These are phyloP conservation scores for Pseudevernia furfuracea DNA, from an alignment of 495 filamentous ascomycete species.

Conservation along the genomic window DNA sequence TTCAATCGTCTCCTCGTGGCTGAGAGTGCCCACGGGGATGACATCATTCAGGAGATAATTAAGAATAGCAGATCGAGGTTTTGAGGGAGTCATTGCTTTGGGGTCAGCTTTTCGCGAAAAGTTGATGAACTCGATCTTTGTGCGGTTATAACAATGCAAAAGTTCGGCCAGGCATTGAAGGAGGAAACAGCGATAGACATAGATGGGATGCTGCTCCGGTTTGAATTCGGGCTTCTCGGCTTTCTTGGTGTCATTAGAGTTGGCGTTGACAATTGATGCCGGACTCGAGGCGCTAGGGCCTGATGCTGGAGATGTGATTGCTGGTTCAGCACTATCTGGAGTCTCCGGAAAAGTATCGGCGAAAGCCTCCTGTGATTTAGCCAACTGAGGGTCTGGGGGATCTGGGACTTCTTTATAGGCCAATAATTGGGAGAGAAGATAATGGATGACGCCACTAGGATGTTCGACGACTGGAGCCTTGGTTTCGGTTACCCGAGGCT, in stretches of 20 bases:
- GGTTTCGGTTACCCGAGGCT: slow-evolving; percentile 55
- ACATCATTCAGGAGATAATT: slow-evolving; percentile 88
- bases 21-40: slow-evolving; percentile 69
- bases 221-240: slow-evolving; percentile 73
- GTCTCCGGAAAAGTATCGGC: slow-evolving; percentile 13
- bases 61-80: slow-evolving; percentile 83
- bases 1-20: slow-evolving; percentile 62
- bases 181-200: slow-evolving; percentile 92
- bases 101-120: slow-evolving; percentile 87
- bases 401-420: slow-evolving; percentile 87
- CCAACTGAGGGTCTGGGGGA: slow-evolving; percentile 28
- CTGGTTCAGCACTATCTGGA: neutral
- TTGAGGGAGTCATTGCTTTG: slow-evolving; percentile 77
- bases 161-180: slow-evolving; percentile 90
- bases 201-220: slow-evolving; percentile 87
- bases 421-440: slow-evolving; percentile 86
- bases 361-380: slow-evolving; percentile 15
- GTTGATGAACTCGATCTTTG: slow-evolving; percentile 98
- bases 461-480: slow-evolving; percentile 85
- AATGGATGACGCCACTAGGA: slow-evolving; percentile 92
- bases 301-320: neutral
- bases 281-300: neutral
- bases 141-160: slow-evolving; percentile 83
- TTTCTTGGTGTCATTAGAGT: slow-evolving; percentile 51
- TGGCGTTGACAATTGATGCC: slow-evolving; percentile 27